Evolutionary conservation across 192 early-diverging fungal genomes (phyloP).

Genomic region (Haplosporangium gracile): DNA sequence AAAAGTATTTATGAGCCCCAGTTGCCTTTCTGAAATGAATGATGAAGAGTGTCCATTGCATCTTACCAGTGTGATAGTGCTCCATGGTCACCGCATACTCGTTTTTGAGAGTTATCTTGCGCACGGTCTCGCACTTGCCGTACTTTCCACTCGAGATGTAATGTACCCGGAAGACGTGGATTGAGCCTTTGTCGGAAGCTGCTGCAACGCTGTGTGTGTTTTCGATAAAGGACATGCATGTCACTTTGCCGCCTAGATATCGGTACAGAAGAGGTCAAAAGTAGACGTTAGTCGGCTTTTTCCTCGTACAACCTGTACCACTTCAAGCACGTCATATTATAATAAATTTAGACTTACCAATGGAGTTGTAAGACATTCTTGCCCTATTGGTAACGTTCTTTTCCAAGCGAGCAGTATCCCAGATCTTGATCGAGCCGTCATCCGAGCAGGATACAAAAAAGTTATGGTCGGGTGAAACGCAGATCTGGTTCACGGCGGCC

Average conservation of each 20-base stretch:
- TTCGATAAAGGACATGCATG: conserved; percentile 82
- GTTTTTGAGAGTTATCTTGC: conserved; percentile 67
- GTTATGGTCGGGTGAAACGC: conserved; percentile 76
- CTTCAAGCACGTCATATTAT: neutral
- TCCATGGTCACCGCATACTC: conserved; percentile 73
- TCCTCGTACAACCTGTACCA: neutral
- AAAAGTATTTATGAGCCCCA: neutral
- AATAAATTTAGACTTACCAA: conserved; percentile 57
- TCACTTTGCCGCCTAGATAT: conserved; percentile 79
- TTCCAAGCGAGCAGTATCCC: conserved; percentile 85
- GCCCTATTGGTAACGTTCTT: conserved; percentile 88
- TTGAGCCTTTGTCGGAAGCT: conserved; percentile 84
- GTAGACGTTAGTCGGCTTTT: neutral
- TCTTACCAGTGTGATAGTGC: conserved; percentile 77
- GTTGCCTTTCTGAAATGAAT: neutral
- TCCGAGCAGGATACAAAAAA: conserved; percentile 87
- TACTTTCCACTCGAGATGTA: conserved; percentile 69
- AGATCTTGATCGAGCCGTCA: conserved; percentile 86
- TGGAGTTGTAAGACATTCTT: conserved; percentile 74
- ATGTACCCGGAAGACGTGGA: conserved; percentile 79
- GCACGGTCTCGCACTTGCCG: conserved; percentile 70
- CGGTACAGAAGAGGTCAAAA: neutral
- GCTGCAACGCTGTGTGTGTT: conserved; percentile 83
- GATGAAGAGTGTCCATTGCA: too few species aligned
- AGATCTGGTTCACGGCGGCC: conserved; percentile 78